Evolutionary conservation across 768 basidiomycete genomes (phyloP).

Genomic region (Termitomyces sp.): DNA sequence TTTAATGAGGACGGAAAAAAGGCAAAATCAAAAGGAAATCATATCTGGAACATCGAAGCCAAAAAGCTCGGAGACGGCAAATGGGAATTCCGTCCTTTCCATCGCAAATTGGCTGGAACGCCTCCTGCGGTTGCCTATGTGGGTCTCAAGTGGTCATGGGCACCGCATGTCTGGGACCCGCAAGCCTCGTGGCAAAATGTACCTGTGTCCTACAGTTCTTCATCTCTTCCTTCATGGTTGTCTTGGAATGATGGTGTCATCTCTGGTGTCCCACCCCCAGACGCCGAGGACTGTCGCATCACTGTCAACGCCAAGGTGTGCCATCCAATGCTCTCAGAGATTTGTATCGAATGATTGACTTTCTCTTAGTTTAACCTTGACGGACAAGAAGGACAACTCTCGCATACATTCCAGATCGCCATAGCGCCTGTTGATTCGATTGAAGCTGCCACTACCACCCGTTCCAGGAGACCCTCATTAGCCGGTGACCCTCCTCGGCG

Average conservation of each 20-base stretch:
- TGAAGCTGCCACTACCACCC: constrained; percentile 33
- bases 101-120: constrained; percentile 79
- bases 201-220: constrained; percentile 75
- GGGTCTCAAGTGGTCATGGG: constrained; percentile 82
- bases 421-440: constrained; percentile 58
- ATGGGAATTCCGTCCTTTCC: constrained; percentile 88
- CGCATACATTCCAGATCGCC: constrained; percentile 61
- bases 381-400: constrained; percentile 63
- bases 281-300: constrained; percentile 71
- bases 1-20: constrained; percentile 99
- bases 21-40: constrained; percentile 98
- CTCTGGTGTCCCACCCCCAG: constrained; percentile 72
- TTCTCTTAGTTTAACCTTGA: constrained; percentile 59
- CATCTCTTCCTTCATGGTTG: constrained; percentile 81
- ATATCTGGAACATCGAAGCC: constrained; percentile 99
- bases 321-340: neutral
- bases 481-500: constrained; percentile 37
- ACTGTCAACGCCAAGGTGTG: constrained; percentile 72
- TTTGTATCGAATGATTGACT: neutral
- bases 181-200: constrained; percentile 81
- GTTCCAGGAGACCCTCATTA: constrained; percentile 37
- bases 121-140: constrained; percentile 80
- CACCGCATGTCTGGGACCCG: constrained; percentile 95
- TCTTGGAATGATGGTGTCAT: constrained; percentile 82
- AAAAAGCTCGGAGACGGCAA: constrained; percentile 67